Base-by-base conservation (phyloP, 2,329 filamentous ascomycete species). In the Colletotrichum sp. region DNA sequence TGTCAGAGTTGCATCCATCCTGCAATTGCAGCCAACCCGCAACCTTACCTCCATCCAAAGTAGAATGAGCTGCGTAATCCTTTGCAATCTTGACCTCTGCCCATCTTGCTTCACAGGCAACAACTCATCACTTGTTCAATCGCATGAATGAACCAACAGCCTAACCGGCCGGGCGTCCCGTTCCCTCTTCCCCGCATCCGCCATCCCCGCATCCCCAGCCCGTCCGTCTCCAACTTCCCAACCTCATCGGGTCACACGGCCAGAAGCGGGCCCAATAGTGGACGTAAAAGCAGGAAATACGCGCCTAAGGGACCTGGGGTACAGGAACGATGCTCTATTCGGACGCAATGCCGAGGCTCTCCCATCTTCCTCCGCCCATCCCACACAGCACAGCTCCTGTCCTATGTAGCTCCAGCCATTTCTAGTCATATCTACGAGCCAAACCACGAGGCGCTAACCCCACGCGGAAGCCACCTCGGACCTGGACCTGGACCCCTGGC, bases 271-370 rank as follows among this genome's bases (percentile, higher is more conserved):
- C 10, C 62, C 32, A 64, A 64, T 48, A 28, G 26, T 70, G 43
- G 66, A 28, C 7, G 8, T 24, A 7, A 14, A 28, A 67, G n/a
- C 34, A 55, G 28, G 34, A 26, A 38, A 38, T n/a, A 48, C 26
- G 43, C 43, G 36, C 32, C 32, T 63, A 43, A 71, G 34, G 43
- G 30, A 59, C 58, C 32, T 43, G 34, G 48, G 70, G 34, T 66
- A 52, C 12, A 12, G 34, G 64, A 24, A 30, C 64, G 63, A 73
- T 75, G 43, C 69, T 64, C 59, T 7, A 58, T 73, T 73, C 34
- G 69, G 73, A 58, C n/a, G 4, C 21, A 73, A 68, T 36, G 34
- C 73, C 73, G 73, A 75, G 56, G 69, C 58, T 36, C n/a, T 38
- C 67, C 34, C 43, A 48, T 14, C 14, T 10, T 48, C 4, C 56